Conservation (phyloP, 768 basidiomycete species). For the Trametes meyenii region DNA sequence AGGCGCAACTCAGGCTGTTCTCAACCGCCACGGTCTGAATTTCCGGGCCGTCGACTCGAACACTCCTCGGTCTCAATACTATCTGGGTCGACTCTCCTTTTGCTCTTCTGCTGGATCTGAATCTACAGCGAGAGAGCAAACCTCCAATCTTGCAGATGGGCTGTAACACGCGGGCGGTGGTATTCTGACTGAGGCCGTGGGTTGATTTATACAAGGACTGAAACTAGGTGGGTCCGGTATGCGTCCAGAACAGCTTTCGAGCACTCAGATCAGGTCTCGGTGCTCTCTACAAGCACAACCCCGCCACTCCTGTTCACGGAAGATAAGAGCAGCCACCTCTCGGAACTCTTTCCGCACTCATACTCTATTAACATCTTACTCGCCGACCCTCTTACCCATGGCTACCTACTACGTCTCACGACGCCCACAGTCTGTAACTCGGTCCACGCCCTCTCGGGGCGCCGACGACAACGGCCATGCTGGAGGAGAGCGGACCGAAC, state of each 20-base stretch:
- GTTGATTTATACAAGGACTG: background rate
- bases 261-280: background rate
- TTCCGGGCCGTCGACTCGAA: background rate
- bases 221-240: constrained; percentile 10
- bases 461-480: background rate
- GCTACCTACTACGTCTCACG: constrained; percentile 26
- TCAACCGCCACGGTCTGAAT: background rate
- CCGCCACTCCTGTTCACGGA: background rate
- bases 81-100: background rate
- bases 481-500: background rate
- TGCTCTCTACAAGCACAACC: background rate
- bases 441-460: background rate
- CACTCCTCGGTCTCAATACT: background rate
- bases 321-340: constrained; percentile 7
- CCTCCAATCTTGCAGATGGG: background rate
- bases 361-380: background rate
- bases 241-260: constrained; percentile 1
- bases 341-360: background rate
- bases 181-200: background rate
- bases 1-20: background rate
- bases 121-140: background rate
- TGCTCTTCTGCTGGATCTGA: background rate
- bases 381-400: constrained; percentile 7
- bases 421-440: constrained; percentile 1
- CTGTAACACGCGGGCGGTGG: background rate